Base-by-base conservation (phyloP, 768 basidiomycete genomes). In the Rhizopogon rudus region DNA sequence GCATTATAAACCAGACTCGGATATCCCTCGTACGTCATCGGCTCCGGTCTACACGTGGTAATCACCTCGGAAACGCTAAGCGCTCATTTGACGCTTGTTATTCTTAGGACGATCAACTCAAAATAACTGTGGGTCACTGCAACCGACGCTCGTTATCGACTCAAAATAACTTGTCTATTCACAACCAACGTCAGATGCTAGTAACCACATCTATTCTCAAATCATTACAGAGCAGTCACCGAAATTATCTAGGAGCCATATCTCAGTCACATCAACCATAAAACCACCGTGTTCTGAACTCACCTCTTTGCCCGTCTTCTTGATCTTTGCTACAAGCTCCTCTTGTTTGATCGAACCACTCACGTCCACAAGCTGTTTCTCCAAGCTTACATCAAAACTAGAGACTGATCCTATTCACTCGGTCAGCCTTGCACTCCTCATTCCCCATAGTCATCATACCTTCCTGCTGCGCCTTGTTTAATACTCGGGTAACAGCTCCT, bases 291-390 rank as follows among this genome's bases (percentile, higher is more conserved):
- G n/a, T n/a, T n/a, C 14, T 60, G 3, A 12, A 25, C 74, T 22
- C 51, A 91, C 92, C 86, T 90, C 81, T 73, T 94, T 94, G 60
- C 93, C 93, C 9, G 93, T 96, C 81, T 93, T 95, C 79, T 83
- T 82, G 66, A 96, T 91, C 76, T 78, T 88, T 51, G 74, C 84
- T 12, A 82, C 70, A 44, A 93, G 74, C 3, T 76, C 75, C 0
- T 91, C 88, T 67, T 88, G 90, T 16, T 78, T 62, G 9, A 82
- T 74, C 2, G 73, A 68, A 10, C 82, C 83, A 9, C 68, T 83
- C 46, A 95, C 91, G 51, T 81, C 51, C 53, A 94, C 93, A 65
- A 81, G 79, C 67, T 94, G 90, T 40, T 73, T 82, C 29, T 81
- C 83, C 37, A 93, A 80, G 63, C 65, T 75, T 60, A 94, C 84